Conservation (phyloP, 2,329 filamentous ascomycete species). For the Septoria petroselini region DNA sequence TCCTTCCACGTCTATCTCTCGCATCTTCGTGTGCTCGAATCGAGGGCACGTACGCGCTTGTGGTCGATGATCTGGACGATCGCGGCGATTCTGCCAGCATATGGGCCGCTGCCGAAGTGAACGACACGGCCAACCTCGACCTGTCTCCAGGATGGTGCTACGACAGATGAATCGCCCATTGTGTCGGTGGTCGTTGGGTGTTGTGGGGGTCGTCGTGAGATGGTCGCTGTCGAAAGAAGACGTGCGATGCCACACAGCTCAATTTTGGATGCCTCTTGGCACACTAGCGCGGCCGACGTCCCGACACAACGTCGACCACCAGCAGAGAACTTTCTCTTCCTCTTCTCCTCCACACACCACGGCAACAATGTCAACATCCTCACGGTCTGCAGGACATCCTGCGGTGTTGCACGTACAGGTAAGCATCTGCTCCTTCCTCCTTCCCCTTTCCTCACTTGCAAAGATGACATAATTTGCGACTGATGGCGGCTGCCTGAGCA, state of each 20-base stretch:
- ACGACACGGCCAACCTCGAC: conserved; percentile 98
- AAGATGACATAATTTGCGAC: conserved; percentile 99
- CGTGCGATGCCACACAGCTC: conserved; percentile 6
- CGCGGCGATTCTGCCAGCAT: conserved; percentile 79
- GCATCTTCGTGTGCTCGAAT: conserved; percentile 10
- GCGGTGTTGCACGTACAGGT: conserved; percentile 12
- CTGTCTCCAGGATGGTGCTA: conserved; percentile 71
- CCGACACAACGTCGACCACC: not conserved
- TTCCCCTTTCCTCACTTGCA: conserved; percentile 10
- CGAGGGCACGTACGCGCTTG: conserved; percentile 82
- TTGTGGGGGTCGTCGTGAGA: conserved; percentile 15
- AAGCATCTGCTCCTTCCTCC: not conserved
- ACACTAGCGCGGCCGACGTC: not conserved
- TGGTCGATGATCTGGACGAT: conserved; percentile 99
- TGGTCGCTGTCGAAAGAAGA: conserved; percentile 12
- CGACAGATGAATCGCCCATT: conserved; percentile 38
- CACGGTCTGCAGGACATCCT: not conserved
- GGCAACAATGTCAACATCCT: conserved; percentile 15
- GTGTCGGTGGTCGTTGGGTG: conserved; percentile 24
- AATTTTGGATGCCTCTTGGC: conserved; percentile 7
- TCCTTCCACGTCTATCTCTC: conserved; percentile 15
- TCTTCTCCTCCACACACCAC: conserved; percentile 2
- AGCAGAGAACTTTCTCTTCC: conserved; percentile 11
- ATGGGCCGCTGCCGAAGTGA: conserved; percentile 80
- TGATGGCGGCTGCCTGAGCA: conserved; percentile 79